These are phyloP conservation scores for Linnemannia schmuckeri DNA, from an alignment of 192 early-diverging fungal genomes.

Conservation along the genomic window DNA sequence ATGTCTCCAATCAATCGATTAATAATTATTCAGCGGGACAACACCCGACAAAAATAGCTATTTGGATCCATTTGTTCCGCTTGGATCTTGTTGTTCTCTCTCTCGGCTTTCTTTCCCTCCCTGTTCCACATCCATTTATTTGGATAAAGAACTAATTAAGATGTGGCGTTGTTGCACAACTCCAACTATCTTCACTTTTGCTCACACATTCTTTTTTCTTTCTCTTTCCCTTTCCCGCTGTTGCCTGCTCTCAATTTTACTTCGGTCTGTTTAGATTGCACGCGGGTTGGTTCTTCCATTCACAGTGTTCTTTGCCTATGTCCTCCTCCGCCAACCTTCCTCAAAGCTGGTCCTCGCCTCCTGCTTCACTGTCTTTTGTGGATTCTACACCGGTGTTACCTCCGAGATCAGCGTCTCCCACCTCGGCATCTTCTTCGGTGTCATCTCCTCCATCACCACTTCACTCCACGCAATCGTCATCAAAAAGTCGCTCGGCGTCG, in stretches of 20 bases:
- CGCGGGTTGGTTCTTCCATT: conserved; percentile 70
- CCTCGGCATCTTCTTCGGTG: conserved; percentile 62
- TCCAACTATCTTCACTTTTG: neutral
- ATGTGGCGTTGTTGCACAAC: neutral
- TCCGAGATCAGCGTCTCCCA: conserved; percentile 51
- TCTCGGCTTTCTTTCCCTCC: neutral
- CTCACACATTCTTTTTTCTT: neutral
- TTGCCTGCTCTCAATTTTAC: neutral
- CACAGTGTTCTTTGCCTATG: conserved; percentile 62
- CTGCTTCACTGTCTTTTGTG: conserved; percentile 64
- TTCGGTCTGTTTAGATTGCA: conserved; percentile 56
- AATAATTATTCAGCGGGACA: too few relatives aligned
- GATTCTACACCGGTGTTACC: conserved; percentile 67
- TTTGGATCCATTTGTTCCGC: neutral
- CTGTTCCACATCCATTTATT: neutral
- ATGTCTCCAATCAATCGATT: too few relatives aligned
- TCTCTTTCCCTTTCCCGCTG: too few relatives aligned
- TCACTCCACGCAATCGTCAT: conserved; percentile 73
- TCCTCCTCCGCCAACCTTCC: conserved; percentile 56
- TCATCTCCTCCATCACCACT: conserved; percentile 66
- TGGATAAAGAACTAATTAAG: neutral
- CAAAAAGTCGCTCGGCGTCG: conserved; percentile 62
- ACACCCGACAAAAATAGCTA: neutral
- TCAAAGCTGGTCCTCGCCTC: conserved; percentile 51
- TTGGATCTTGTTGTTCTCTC: neutral